Evolutionary conservation across 1,139 yeast species (phyloP), one percentile per base, ranked within the genome.

Genomic region (Hansenula sp.): DNA sequence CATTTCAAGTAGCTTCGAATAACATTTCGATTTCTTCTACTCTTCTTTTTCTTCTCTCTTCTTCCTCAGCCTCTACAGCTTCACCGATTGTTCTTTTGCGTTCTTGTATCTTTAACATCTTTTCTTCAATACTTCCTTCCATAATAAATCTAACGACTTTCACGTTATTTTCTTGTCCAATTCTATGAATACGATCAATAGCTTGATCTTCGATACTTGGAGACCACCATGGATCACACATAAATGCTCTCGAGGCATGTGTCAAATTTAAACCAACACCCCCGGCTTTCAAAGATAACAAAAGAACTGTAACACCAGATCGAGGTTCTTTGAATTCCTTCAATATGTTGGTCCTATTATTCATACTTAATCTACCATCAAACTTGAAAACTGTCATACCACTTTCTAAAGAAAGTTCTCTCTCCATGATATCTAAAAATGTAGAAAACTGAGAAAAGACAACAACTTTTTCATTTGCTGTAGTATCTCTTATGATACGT

Each of bases 141-240:
- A 89, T 79, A 34, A 92, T 87, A 54, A 90, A 89, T 45, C 97
- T 65, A 2, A 78, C 69, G 16, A 92, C 92, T 46, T 76, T 78
- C 18, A 92, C 97, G 30, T 73, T 73, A 29, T 72, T 76, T 14
- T 67, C 68, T 59, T 92, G 97, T 0, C 97, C 97, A 60, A 92
- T 85, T 49, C 97, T 73, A 57, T 92, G 97, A 22, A 92, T 76
- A 55, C 97, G 75, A 62, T 92, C 97, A 50, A 92, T 88, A 0
- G 97, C 97, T 61, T 92, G 97, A 34, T 87, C 88, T 56, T 92
- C 97, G 32, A 87, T 79, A 42, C 96, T 88, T 34, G 88, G 95
- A 21, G 94, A 85, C 97, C 97, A 92, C 95, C 96, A 92, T 0
- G 97, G 97, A 56, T 92, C 97, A 90, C 92, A 85, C 77, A 92